These are phyloP conservation scores for Reutealis trisperma DNA, from an alignment of 345 rosid genomes.

Conservation along the genomic window DNA sequence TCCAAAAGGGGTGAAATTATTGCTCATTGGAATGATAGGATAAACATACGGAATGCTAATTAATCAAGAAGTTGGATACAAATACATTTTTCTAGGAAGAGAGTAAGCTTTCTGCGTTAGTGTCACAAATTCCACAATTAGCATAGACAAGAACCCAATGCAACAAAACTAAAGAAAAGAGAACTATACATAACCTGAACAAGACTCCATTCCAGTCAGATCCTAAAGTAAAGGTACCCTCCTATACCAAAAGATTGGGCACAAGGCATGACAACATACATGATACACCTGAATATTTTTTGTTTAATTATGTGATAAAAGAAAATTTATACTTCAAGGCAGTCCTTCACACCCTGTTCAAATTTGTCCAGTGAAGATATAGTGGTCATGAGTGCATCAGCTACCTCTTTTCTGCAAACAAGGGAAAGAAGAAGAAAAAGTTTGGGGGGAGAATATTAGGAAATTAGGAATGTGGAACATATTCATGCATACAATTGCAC, in stretches of 20 bases:
- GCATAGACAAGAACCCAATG: neutral
- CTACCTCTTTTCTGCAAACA: conserved; percentile 46
- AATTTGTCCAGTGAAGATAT: conserved; percentile 57
- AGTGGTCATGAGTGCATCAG: conserved; percentile 53
- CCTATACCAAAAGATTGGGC: neutral
- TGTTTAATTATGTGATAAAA: conserved; percentile 2
- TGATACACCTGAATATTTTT: conserved; percentile 11
- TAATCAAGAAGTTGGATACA: neutral
- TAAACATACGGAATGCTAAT: neutral
- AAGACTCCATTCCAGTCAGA: neutral
- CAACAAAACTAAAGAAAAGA: conserved; percentile 3
- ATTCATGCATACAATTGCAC: neutral
- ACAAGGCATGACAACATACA: neutral
- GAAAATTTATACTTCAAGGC: conserved; percentile 46
- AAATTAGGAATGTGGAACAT: neutral
- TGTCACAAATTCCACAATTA: neutral
- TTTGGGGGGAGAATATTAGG: neutral
- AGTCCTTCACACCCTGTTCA: conserved; percentile 58
- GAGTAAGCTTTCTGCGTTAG: neutral
- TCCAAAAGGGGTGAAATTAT: neutral
- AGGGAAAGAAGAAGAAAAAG: conserved; percentile 10
- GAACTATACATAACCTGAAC: neutral
- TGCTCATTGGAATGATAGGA: neutral
- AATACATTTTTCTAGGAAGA: neutral
- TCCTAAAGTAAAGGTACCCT: neutral